Evolutionary conservation across 1,284 basidiomycete species (phyloP), one percentile per base, ranked within the genome.

Genomic region (Coriolopsis trogii): DNA sequence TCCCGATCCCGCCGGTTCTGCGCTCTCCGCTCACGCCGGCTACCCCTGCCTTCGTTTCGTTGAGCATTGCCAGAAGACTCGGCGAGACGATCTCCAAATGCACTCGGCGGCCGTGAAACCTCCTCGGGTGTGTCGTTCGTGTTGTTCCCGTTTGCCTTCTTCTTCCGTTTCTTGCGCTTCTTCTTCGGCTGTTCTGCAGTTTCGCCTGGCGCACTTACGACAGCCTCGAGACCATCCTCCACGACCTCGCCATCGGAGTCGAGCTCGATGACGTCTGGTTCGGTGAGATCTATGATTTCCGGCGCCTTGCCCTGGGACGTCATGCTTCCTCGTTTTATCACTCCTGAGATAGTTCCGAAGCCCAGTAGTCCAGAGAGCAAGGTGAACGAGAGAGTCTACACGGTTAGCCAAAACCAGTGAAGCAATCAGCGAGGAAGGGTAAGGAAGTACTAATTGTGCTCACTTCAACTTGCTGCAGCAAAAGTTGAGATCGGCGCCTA

Each of bases 211-310:
- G 36, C 9, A 28, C 38, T 29, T 33, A 20, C 26, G 16, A 10
- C 12, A 29, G 33, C 13, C 25, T 24, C 23, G 23, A 15, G 15
- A 18, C 29, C 12, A 37, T 23, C 6, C 30, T 41, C 37, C 44
- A 54, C 36, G 33, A 58, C 40, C 20, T 63, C 58, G 16, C 53
- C 58, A 36, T 65, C 67, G 23, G 61, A 61, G 48, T 66, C 62
- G 26, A 68, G 47, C 38, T 63, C 61, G 44, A 68, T 66, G 46
- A 60, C 44, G 20, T 67, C 56, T 18, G 50, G 57, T 13, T 37
- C 51, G 1, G 71, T 74, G 41, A 74, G 67, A 46, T 74, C 72
- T 29, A 74, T 73, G 37, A 73, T 64, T 43, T 73, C 67, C 6
- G 31, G 44, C 26, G 41, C 9, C 20, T 41, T 46, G 20, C 13